phyloP scores from a whole-genome alignment of 2,329 filamentous ascomycete species.

The Shiraia sp. region DNA sequence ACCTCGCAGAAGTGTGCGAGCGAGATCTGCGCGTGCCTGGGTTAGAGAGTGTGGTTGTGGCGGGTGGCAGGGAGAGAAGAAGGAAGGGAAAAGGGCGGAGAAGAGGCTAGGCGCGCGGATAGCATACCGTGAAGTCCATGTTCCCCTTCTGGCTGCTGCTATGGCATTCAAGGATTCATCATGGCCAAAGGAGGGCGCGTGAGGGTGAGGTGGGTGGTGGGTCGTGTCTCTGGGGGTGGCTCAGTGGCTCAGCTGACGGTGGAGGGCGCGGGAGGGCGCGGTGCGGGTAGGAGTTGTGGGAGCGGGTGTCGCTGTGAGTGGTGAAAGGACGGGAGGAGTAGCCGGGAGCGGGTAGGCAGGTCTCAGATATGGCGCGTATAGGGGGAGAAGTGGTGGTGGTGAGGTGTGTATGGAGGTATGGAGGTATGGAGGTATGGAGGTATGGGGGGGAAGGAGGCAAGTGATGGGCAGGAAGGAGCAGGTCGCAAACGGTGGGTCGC shows the following conservation, averaged over 20 bases:
- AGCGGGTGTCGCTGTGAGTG: constrained; percentile 26
- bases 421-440: constrained; percentile 22
- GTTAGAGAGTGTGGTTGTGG: constrained; percentile 28
- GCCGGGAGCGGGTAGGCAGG: constrained; percentile 23
- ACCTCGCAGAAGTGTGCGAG: constrained; percentile 66
- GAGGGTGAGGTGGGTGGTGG: constrained; percentile 21
- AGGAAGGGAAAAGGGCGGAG: constrained; percentile 5
- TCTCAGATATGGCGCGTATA: constrained; percentile 22
- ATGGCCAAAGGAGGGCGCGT: constrained; percentile 13
- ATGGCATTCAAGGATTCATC: constrained; percentile 37
- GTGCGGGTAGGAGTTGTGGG: constrained; percentile 26
- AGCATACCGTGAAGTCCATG: constrained; percentile 48
- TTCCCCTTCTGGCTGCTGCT: constrained; percentile 22
- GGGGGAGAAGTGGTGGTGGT: no score
- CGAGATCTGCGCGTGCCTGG: constrained; percentile 53
- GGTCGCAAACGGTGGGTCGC: constrained; percentile 21
- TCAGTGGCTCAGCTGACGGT: constrained; percentile 41
- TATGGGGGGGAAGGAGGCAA: neutral
- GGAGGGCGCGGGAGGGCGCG: constrained; percentile 8
- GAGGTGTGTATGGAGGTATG: constrained; percentile 1
- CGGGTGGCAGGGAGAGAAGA: constrained; percentile 1
- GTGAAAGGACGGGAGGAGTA: constrained; percentile 17
- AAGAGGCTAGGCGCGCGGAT: constrained; percentile 20
- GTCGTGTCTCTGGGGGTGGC: constrained; percentile 13
- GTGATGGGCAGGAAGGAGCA: constrained; percentile 8